Evolutionary conservation across 1,284 basidiomycete species (phyloP).

Genomic region (Trametes pubescens): DNA sequence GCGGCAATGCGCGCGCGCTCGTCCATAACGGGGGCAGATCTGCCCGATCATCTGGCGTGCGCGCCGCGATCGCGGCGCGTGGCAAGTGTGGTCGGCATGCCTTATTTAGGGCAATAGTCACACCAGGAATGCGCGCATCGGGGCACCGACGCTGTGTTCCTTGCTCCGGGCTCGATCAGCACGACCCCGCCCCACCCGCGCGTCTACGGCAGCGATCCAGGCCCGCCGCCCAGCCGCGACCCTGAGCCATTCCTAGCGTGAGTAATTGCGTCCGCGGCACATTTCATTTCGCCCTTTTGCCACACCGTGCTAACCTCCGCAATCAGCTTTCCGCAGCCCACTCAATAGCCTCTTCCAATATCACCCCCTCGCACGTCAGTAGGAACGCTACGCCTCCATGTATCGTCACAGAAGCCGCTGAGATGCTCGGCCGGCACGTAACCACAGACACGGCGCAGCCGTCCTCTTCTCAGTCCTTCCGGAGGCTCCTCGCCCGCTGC

Average conservation of each 20-base stretch:
- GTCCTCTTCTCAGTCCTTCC: no score
- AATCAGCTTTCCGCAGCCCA: slow-evolving; percentile 2
- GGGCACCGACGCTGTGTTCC: background rate
- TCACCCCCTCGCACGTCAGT: background rate
- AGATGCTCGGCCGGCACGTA: background rate
- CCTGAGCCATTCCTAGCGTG: background rate
- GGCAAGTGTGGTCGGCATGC: slow-evolving; percentile 24
- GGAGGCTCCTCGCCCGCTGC: no score
- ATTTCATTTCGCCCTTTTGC: background rate
- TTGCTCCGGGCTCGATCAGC: slow-evolving; percentile 3
- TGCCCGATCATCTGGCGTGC: slow-evolving; percentile 16
- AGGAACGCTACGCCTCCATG: background rate
- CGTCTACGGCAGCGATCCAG: background rate
- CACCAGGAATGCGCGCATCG: slow-evolving; percentile 23
- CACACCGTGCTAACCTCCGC: background rate
- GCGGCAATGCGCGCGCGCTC: background rate
- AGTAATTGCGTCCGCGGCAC: slow-evolving; percentile 4
- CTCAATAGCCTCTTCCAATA: background rate
- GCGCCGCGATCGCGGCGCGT: slow-evolving; percentile 11
- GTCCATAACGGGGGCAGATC: slow-evolving; percentile 22
- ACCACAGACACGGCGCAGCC: no score
- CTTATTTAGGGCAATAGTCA: slow-evolving; percentile 16
- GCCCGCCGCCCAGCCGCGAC: slow-evolving; percentile 1
- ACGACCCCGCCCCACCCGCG: background rate
- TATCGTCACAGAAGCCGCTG: background rate